Base-by-base conservation (phyloP, 306 rosid species). In the Neltuma alba region DNA sequence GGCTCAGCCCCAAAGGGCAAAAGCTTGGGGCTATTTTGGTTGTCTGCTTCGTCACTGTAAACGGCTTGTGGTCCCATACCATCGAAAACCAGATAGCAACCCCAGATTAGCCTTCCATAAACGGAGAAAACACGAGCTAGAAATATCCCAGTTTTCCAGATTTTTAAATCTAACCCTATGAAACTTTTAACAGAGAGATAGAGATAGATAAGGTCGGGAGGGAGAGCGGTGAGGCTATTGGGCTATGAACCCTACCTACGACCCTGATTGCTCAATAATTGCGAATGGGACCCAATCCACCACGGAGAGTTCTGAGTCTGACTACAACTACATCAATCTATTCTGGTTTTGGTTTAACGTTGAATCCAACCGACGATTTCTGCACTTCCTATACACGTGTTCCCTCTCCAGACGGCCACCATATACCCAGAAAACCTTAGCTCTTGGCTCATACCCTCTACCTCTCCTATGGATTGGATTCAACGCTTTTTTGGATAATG, bases 371-470 rank as follows among this genome's bases (percentile, higher is more conserved):
- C 57, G 44, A 76, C 65, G 58, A 67, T 85, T n/a, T 41, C 50
- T 3, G 60, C 75, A 86, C 83, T 74, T 83, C 58, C 68, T 64
- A n/a, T 50, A 81, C 89, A 84, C 89, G 88, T 86, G 91, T 84
- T 70, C 63, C 66, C 78, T 31, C 33, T 48, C 57, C 1, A 2
- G 18, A 1, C 9, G 23, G 21, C 57, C 3, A 16, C 57, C 6
- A 6, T 18, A 6, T 18, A 48, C 57, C 23, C 57, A 15, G 9
- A 48, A 48, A 2, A 0, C 8, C 23, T 4, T 48, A 18, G 9
- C 57, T 48, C 57, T 16, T 7, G 41, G 9, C 7, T 37, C 0
- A 37, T 37, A 7, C 41, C 8, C 9, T 7, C 41, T 6, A 37
- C 8, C 41, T 37, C 41, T 37, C 8, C 41, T 37, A 18, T 18